Base-by-base conservation (phyloP, 176 grass and related monocot species). In the Oryza australiensis region DNA sequence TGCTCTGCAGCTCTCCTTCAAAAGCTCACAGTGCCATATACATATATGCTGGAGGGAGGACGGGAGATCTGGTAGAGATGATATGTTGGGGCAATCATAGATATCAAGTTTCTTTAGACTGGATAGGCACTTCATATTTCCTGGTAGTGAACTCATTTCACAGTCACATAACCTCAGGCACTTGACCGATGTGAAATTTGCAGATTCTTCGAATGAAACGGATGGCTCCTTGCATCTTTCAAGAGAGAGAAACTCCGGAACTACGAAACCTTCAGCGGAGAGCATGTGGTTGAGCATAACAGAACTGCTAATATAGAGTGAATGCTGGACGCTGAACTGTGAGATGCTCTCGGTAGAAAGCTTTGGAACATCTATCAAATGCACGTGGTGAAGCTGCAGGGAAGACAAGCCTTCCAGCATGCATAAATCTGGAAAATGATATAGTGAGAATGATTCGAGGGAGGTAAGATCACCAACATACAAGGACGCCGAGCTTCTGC, bases 1-100 rank as follows among this genome's bases (percentile, higher is more conserved):
- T 12, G 38, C 38, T 34, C 7, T 63, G 30, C 82, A 84, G 64
- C 49, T 76, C 64, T 76, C 4, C 10, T 4, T 6, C 64, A 84
- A 42, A 1, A 0, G 3, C 3, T 55, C 11, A 67, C 43, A 76
- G 6, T 0, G 0, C 1, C 1, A 0, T 6, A 84, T 26, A 1
- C 0, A 0, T 64, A 82, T 34, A 0, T 16, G 23, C 3, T 24
- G 26, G 4, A 84, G 32, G 46, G 73, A 62, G 18, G 64, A 30
- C 7, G 73, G 32, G 7, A 76, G 32, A 53, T 34, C 62, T 26
- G 76, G 23, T 66, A 86, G 66, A 24, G 22, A 53, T 41, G 41
- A 40, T 66, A 86, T 73, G 6, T 86, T 86, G 15, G 29, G 41
- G 11, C 68, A 86, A 0, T 0, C 1, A 11, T 12, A 42, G 0